Evolutionary conservation across 2,329 filamentous ascomycete species (phyloP).

Genomic region (Dichotomopilus funicola): DNA sequence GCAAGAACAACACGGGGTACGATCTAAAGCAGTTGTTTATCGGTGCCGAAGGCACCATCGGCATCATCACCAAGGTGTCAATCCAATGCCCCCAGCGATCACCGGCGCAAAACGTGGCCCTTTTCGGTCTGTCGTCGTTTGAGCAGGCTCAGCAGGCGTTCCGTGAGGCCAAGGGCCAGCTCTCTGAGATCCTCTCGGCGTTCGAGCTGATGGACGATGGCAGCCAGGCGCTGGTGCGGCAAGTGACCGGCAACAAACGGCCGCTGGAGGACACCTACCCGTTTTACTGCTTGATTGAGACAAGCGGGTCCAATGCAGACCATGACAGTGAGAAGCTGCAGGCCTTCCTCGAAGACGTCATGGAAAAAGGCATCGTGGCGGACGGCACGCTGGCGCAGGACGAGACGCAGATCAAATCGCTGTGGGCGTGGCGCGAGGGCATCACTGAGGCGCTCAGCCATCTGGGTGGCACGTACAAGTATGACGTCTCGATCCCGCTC

Average conservation of each 20-base stretch:
- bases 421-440: constrained; percentile 92
- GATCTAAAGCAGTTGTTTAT: constrained; percentile 97
- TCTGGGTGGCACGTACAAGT: constrained; percentile 95
- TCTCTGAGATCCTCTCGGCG: constrained; percentile 91
- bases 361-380: constrained; percentile 76
- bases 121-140: constrained; percentile 85
- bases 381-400: constrained; percentile 92
- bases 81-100: constrained; percentile 85
- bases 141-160: constrained; percentile 84
- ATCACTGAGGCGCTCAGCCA: constrained; percentile 85
- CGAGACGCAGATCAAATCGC: constrained; percentile 75
- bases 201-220: constrained; percentile 94
- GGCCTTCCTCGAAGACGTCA: constrained; percentile 82
- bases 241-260: constrained; percentile 67
- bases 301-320: constrained; percentile 86
- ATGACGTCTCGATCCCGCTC: constrained; percentile 92
- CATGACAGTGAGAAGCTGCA: constrained; percentile 92
- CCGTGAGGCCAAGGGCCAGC: constrained; percentile 78
- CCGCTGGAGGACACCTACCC: constrained; percentile 79
- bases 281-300: constrained; percentile 96
- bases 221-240: constrained; percentile 70
- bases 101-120: constrained; percentile 86
- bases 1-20: constrained; percentile 99
- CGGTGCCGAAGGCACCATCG: constrained; percentile 88
- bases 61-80: constrained; percentile 84